Evolutionary conservation across 2,329 filamentous ascomycete genomes (phyloP).

Genomic region (Ascochyta fabae): DNA sequence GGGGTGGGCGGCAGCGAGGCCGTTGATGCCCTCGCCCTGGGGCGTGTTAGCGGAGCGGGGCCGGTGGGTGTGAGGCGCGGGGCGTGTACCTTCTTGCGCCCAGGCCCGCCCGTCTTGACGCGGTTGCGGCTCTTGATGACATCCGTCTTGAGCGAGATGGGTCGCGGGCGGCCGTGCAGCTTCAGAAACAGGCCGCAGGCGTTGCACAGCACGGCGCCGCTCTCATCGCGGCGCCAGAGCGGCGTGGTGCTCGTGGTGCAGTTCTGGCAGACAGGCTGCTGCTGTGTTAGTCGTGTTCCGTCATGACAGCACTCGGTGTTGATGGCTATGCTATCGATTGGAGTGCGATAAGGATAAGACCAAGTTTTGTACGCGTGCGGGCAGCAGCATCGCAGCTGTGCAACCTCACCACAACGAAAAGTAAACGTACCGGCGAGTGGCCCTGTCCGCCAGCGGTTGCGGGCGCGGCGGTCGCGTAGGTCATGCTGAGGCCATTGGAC

Average conservation of each 20-base stretch:
- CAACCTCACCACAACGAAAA: constrained; percentile 32
- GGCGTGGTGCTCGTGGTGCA: constrained; percentile 95
- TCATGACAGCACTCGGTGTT: constrained; percentile 9
- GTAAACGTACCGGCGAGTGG: constrained; percentile 60
- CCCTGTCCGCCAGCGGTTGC: constrained; percentile 70
- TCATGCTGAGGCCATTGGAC: constrained; percentile 62
- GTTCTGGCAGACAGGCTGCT: constrained; percentile 94
- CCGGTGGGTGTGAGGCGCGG: neutral
- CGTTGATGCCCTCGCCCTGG: constrained; percentile 55
- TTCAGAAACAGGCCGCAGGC: constrained; percentile 97
- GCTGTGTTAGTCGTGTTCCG: neutral
- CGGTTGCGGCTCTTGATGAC: constrained; percentile 99
- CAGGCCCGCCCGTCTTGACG: constrained; percentile 85
- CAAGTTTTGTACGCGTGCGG: constrained; percentile 31
- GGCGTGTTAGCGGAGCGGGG: constrained; percentile 13
- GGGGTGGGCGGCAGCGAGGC: constrained; percentile 62
- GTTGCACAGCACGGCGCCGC: constrained; percentile 95
- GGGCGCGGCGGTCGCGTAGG: constrained; percentile 68
- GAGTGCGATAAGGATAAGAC: constrained; percentile 55
- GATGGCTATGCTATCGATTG: constrained; percentile 49
- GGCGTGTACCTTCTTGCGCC: constrained; percentile 78
- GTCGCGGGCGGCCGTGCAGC: constrained; percentile 88
- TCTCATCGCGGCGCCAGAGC: constrained; percentile 96
- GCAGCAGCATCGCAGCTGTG: constrained; percentile 45
- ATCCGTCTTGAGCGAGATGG: constrained; percentile 97